These are phyloP conservation scores for Talaromyces adpressus DNA, from an alignment of 495 filamentous ascomycete genomes.

Conservation along the genomic window DNA sequence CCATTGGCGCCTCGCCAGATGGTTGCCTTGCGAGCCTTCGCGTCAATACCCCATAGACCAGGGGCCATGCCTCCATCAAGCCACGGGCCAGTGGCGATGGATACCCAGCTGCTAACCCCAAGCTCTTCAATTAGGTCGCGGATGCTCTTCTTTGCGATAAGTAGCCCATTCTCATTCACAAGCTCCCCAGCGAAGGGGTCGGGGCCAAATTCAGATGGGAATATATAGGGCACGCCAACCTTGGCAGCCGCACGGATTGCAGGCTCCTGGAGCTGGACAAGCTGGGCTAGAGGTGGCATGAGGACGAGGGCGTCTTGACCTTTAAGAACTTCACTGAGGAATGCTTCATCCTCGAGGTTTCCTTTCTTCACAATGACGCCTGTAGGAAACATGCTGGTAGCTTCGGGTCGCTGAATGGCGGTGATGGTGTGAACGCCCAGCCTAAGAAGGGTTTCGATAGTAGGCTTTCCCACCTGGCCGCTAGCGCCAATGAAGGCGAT, in stretches of 20 bases:
- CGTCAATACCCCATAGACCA: conserved; percentile 37
- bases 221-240: conserved; percentile 52
- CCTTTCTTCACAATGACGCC: conserved; percentile 34
- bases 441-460: conserved; percentile 26
- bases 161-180: conserved; percentile 23
- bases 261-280: conserved; percentile 31
- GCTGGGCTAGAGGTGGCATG: conserved; percentile 35
- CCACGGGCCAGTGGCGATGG: conserved; percentile 41
- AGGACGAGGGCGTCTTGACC: conserved; percentile 53
- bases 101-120: conserved; percentile 43
- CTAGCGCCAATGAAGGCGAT: too few species aligned
- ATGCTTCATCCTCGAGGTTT: conserved; percentile 33
- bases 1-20: too few species aligned
- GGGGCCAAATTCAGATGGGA: conserved; percentile 52
- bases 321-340: conserved; percentile 36
- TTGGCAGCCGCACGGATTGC: conserved; percentile 53
- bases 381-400: conserved; percentile 27
- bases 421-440: conserved; percentile 48
- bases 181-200: conserved; percentile 31
- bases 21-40: conserved; percentile 25
- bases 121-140: conserved; percentile 32
- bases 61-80: conserved; percentile 31
- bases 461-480: too few species aligned
- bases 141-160: conserved; percentile 8
- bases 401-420: conserved; percentile 39